Percentiles rank a stretch among this genome's conserved stretches.
phyloP scores from a whole-genome alignment of 352 stramenopile species.

The Phytophthora chlamydospora region DNA sequence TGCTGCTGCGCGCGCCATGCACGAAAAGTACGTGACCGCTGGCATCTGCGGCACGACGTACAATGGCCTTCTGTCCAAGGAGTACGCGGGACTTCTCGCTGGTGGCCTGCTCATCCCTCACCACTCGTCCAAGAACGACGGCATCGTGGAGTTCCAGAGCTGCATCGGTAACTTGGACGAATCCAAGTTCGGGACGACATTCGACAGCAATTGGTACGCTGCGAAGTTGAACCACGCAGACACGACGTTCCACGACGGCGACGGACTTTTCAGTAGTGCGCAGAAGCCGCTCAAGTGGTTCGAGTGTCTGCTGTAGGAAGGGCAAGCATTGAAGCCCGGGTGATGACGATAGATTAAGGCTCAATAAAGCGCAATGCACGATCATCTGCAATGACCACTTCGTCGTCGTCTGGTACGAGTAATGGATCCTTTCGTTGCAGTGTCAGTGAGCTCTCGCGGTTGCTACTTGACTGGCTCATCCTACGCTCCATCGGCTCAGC shows the following conservation, averaged over 20 bases:
- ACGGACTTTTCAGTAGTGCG: constrained; percentile 49
- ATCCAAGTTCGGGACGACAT: constrained; percentile 42
- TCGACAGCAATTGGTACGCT: constrained; percentile 52
- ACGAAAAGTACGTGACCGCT: constrained; percentile 42
- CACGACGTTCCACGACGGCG: constrained; percentile 63
- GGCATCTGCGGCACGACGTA: constrained; percentile 49
- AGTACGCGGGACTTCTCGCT: constrained; percentile 38
- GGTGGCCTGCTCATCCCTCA: constrained; percentile 47
- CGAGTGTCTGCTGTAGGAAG: constrained; percentile 46
- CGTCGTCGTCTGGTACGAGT: not conserved
- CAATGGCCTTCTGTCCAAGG: constrained; percentile 45
- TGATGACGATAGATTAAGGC: constrained; percentile 2
- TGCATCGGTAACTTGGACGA: constrained; percentile 46
- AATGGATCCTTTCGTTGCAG: not conserved
- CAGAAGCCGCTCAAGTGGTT: constrained; percentile 74
- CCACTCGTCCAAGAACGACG: constrained; percentile 59
- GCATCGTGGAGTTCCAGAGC: constrained; percentile 67
- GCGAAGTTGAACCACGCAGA: constrained; percentile 67
- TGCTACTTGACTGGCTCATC: too few relatives aligned
- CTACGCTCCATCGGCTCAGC: too few relatives aligned
- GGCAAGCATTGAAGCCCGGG: not conserved
- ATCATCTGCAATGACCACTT: not conserved
- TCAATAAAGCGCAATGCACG: constrained; percentile 9
- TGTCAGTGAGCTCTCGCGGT: too few relatives aligned
- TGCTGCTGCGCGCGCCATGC: constrained; percentile 35